Evolutionary conservation across 176 grass and related monocot genomes (phyloP), one percentile per base, ranked within the genome.

Genomic region (Eleusine indica): DNA sequence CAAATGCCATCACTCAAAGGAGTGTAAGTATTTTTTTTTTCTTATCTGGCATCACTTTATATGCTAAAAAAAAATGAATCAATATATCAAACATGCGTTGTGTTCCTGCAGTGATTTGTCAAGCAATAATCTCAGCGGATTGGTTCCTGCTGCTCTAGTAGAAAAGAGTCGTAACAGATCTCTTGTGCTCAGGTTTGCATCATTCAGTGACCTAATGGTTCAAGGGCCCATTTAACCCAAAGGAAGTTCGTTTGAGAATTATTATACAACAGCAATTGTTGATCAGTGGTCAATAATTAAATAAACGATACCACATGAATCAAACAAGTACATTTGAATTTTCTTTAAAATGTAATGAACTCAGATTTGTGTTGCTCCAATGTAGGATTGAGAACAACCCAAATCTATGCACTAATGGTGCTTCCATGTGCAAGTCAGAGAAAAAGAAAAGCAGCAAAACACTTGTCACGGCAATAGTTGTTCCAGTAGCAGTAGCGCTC

Each of bases 101-200:
- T 12, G 9, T 71, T 49, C 57, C 22, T 83, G 44, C 70, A 94
- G 94, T 63, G 82, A 92, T 84, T 90, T 97, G 71, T 91, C 87
- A 86, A 88, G 91, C 68, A 94, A 97, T 66, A 74, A 85, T 16
- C 42, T 94, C 11, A 86, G 56, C 41, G 83, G 91, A 75, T 62
- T 21, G 52, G 62, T 97, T 57, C 94, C 94, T 75, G 22, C 46
- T 9, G 62, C 37, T 41, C 73, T 97, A 3, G 30, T 90, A 4
- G 48, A 84, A 73, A 97, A 74, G 76, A 57, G 12, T 35, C 64
- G 61, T 67, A 80, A 84, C 61, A 83, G 76, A 48, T 77, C 68
- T 29, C 87, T 93, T 51, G 67, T 42, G 43, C 63, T 96, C 32
- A 96, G 94, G 91, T 96, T 63, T 80, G 73, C 19, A 86, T 61